Percentiles rank a stretch among this genome's conserved stretches.
Conservation (phyloP, 257 asterid species). For the Salvia hispanica region DNA sequence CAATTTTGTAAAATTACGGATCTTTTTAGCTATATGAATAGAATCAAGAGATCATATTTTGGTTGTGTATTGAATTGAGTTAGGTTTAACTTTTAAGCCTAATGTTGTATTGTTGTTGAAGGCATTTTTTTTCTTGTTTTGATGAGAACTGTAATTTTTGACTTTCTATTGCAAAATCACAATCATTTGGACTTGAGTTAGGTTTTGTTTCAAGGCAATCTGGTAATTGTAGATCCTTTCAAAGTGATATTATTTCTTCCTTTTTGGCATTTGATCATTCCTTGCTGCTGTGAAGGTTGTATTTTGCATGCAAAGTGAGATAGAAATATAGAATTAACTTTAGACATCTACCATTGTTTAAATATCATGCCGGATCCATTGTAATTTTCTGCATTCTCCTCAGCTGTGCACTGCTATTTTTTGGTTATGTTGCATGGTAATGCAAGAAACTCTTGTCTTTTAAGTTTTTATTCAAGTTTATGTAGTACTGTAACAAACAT, state of each 20-base stretch:
- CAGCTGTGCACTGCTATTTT: background rate
- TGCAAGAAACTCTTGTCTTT: background rate
- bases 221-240: background rate
- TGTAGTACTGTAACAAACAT: too few species aligned
- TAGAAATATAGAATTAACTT: background rate
- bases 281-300: background rate
- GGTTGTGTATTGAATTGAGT: background rate
- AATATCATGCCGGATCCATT: background rate
- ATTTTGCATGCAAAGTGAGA: constrained; percentile 1
- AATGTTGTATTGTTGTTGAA: background rate
- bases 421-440: background rate
- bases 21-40: constrained; percentile 3
- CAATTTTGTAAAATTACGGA: background rate
- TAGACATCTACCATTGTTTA: background rate
- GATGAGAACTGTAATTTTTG: background rate
- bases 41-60: background rate
- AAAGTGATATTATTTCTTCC: background rate
- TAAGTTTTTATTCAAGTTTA: background rate
- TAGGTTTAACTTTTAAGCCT: background rate
- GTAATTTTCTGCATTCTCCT: constrained; percentile 1
- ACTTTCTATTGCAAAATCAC: constrained; percentile 1
- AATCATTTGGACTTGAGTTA: constrained; percentile 8
- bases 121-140: background rate
- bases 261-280: background rate
- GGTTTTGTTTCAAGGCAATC: constrained; percentile 2